Conservation (phyloP, 495 filamentous ascomycete genomes). For the Elaphomyces granulatus region DNA sequence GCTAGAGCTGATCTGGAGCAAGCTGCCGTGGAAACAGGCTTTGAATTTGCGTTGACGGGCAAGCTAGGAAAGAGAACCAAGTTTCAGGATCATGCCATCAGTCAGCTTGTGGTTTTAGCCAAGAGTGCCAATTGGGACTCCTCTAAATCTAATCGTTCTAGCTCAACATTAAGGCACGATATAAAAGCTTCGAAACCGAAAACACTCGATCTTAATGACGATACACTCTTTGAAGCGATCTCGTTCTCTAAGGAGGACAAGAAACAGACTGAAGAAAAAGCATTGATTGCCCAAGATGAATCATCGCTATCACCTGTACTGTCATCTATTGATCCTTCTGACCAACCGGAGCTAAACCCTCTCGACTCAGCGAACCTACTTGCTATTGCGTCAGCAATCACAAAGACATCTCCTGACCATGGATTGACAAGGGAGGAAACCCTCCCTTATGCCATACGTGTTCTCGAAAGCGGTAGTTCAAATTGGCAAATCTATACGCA, state of each 20-base stretch:
- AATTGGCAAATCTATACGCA: slow-evolving; percentile 99
- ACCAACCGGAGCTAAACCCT: slow-evolving; percentile 70
- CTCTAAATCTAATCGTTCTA: no score
- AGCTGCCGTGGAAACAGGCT: slow-evolving; percentile 47
- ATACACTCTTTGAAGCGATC: slow-evolving; percentile 81
- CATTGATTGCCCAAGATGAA: slow-evolving; percentile 31
- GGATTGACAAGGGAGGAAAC: slow-evolving; percentile 86
- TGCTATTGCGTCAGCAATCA: slow-evolving; percentile 69
- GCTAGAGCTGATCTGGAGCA: slow-evolving; percentile 54
- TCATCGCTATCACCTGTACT: slow-evolving; percentile 44
- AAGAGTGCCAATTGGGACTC: slow-evolving; percentile 42
- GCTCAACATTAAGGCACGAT: neutral
- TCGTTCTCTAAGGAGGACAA: slow-evolving; percentile 48
- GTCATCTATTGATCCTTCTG: slow-evolving; percentile 49
- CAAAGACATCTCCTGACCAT: slow-evolving; percentile 70
- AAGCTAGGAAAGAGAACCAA: slow-evolving; percentile 81
- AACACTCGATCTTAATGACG: slow-evolving; percentile 69
- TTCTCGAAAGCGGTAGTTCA: slow-evolving; percentile 73
- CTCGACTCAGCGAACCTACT: slow-evolving; percentile 78
- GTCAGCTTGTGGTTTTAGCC: slow-evolving; percentile 84
- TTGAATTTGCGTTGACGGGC: slow-evolving; percentile 77
- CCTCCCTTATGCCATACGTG: slow-evolving; percentile 74
- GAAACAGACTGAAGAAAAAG: slow-evolving; percentile 18
- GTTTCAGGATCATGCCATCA: slow-evolving; percentile 79
- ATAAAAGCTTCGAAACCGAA: slow-evolving; percentile 31